phyloP scores from a whole-genome alignment of 2,329 filamentous ascomycete species.

The Beauveria medogensis region DNA sequence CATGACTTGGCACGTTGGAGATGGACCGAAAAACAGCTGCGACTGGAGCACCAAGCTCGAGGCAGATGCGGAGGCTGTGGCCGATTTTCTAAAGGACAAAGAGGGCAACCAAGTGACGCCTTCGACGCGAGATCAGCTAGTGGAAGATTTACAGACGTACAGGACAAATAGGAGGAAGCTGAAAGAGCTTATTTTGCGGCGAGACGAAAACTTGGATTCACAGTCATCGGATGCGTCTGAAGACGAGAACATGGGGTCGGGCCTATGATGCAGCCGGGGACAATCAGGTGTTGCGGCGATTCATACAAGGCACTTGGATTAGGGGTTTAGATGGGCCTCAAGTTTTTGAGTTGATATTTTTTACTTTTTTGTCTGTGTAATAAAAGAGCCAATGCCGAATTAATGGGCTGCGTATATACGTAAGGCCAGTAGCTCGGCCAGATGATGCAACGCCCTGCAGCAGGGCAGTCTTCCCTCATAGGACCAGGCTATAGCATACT shows the following conservation, averaged over 20 bases:
- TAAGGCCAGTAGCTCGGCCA: too few relatives aligned
- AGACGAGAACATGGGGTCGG: neutral
- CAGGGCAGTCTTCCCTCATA: too few relatives aligned
- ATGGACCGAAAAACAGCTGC: slow-evolving; percentile 42
- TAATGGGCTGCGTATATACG: too few relatives aligned
- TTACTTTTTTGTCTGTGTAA: neutral
- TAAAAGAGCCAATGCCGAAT: too few relatives aligned
- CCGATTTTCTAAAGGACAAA: slow-evolving; percentile 43
- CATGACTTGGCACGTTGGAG: slow-evolving; percentile 50
- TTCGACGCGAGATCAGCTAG: slow-evolving; percentile 40
- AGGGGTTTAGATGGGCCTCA: neutral
- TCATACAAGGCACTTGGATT: neutral
- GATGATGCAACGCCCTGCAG: too few relatives aligned
- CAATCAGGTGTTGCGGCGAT: neutral
- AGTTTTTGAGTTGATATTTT: neutral
- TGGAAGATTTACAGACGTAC: slow-evolving; percentile 41
- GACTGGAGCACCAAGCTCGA: slow-evolving; percentile 15
- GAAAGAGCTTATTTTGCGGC: slow-evolving; percentile 32
- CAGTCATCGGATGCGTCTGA: slow-evolving; percentile 2
- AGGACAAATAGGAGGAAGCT: slow-evolving; percentile 37
- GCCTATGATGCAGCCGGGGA: neutral
- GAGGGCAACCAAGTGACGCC: slow-evolving; percentile 51
- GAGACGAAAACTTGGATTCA: slow-evolving; percentile 34
- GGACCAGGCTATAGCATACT: too few relatives aligned
- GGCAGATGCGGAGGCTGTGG: slow-evolving; percentile 21